These are phyloP conservation scores for Exophiala calicioides DNA, from an alignment of 2,329 filamentous ascomycete genomes.

Conservation along the genomic window DNA sequence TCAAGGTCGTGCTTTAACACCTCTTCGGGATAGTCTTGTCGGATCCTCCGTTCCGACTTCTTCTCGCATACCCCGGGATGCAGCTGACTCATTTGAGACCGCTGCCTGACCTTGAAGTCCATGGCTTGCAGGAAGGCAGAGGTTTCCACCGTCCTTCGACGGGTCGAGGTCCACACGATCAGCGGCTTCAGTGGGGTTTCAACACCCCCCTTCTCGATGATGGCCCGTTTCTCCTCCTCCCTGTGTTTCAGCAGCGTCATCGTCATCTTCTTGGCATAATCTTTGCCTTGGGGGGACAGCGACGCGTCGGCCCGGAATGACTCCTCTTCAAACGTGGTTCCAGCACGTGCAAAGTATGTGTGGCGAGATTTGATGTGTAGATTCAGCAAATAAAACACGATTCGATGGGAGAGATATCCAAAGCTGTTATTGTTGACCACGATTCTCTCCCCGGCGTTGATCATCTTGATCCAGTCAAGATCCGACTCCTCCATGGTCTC, in stretches of 20 bases:
- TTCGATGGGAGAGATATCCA: constrained; percentile 92
- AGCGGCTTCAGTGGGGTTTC: constrained; percentile 74
- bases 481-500: constrained; percentile 95
- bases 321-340: constrained; percentile 82
- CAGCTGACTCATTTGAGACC: constrained; percentile 95
- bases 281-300: constrained; percentile 74
- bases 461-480: constrained; percentile 98
- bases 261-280: constrained; percentile 83
- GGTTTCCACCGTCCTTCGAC: constrained; percentile 87
- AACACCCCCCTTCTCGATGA: constrained; percentile 67
- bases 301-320: constrained; percentile 89
- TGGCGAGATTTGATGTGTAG: constrained; percentile 81
- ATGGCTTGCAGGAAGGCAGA: constrained; percentile 74
- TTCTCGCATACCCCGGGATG: constrained; percentile 96
- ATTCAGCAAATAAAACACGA: constrained; percentile 97
- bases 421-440: constrained; percentile 97
- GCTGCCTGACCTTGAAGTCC: constrained; percentile 84
- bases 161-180: constrained; percentile 92
- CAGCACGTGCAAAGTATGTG: constrained; percentile 54
- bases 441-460: constrained; percentile 90
- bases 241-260: constrained; percentile 80
- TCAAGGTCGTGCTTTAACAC: constrained; percentile 90
- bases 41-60: constrained; percentile 80
- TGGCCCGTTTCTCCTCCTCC: constrained; percentile 72
- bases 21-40: constrained; percentile 82